These are phyloP conservation scores for Neurospora sp. DNA, from an alignment of 2,329 filamentous ascomycete genomes.

Conservation along the genomic window DNA sequence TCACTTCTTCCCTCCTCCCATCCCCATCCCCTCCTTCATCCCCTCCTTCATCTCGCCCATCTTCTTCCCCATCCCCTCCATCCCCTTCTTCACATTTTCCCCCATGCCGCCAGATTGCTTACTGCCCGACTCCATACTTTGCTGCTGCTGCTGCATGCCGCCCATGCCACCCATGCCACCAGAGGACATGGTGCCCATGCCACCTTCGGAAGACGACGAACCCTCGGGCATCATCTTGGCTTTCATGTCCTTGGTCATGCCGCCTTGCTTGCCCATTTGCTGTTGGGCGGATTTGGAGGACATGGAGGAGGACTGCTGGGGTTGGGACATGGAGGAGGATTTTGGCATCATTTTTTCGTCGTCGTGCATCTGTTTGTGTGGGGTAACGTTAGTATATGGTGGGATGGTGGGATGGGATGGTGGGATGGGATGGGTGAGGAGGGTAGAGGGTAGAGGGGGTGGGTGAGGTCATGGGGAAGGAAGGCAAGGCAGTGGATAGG, in stretches of 20 bases:
- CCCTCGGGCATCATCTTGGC: slow-evolving; percentile 1
- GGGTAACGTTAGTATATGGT: no score
- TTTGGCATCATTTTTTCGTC: slow-evolving; percentile 9
- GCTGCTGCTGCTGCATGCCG: neutral
- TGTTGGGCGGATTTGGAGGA: neutral
- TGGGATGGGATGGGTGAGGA: neutral
- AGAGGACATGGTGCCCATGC: no score
- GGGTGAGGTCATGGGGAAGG: no score
- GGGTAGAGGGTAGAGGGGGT: no score
- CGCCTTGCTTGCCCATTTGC: slow-evolving; percentile 6
- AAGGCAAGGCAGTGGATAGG: neutral
- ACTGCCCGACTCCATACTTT: neutral
- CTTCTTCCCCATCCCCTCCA: slow-evolving; percentile 3
- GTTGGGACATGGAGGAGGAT: neutral
- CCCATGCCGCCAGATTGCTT: neutral
- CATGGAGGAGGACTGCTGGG: neutral
- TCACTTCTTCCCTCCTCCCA: neutral
- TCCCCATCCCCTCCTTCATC: neutral
- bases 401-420: neutral
- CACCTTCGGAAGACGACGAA: neutral
- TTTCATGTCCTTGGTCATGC: slow-evolving; percentile 1
- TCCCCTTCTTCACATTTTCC: slow-evolving; percentile 5
- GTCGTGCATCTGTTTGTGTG: slow-evolving; percentile 12
- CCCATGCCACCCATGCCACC: neutral
- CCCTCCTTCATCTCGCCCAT: neutral